Evolutionary conservation across 1,284 basidiomycete genomes (phyloP), one percentile per base, ranked within the genome.

Genomic region (Pseudomicrostroma phylloplanum): DNA sequence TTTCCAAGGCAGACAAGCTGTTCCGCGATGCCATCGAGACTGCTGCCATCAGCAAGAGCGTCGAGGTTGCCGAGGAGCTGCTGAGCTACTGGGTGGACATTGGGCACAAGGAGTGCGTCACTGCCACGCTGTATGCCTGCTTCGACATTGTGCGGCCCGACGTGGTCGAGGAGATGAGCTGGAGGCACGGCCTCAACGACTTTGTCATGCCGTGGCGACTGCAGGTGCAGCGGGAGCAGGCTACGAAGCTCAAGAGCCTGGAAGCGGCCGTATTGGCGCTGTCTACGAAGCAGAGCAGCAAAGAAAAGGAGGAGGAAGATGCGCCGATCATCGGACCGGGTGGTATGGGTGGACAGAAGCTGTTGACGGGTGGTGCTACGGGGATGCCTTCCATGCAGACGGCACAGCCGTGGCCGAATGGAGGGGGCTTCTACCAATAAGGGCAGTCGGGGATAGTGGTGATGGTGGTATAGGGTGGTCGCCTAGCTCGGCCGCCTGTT

Each of bases 21-120:
- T 96, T 91, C 86, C 90, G 90, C 77, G 96, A 99, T 78, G 90
- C 93, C 3, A 92, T 98, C 82, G 81, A 92, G 77, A 97, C 94
- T 0, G 92, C 93, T 1, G 88, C 93, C 0, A 83, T 85, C n/a
- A 93, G 91, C 7, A 83, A 78, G 43, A 86, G 85, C 26, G 87
- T 85, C 7, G 89, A 92, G 61, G 89, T 97, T 41, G 90, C 91
- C 1, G 93, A 99, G 80, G 96, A 97, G 63, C 83, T 98, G 17
- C 83, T 96, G 21, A 87, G 87, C 9, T 98, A 82, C 74, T 82
- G 82, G 70, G 91, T 96, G 68, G 89, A 92, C 79, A 96, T 98
- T 67, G 96, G 96, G 46, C 96, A 94, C 85, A 94, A 92, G 82
- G 96, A 98, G 80, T 94, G 91, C 80, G 97, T 96, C 80, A 88